Conservation (phyloP, 345 rosid species). For the Eucalyptus erythrocorys region DNA sequence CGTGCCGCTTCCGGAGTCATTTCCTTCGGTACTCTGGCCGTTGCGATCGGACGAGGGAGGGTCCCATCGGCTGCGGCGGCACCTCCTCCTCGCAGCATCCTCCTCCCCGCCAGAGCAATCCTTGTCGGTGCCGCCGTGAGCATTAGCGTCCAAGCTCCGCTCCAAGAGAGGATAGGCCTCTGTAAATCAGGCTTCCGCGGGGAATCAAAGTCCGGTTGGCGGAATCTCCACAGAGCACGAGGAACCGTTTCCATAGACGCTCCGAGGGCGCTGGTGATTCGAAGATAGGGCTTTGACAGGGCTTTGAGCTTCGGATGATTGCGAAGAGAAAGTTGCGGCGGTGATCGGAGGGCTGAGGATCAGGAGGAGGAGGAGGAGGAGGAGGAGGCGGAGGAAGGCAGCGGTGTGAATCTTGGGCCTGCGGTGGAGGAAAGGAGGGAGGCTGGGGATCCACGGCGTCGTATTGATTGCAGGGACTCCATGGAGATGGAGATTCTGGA, state of each 20-base stretch:
- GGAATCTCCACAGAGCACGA: background rate
- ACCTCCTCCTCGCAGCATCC: slow-evolving; percentile 60
- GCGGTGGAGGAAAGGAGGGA: background rate
- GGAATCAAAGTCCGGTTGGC: background rate
- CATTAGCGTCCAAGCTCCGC: slow-evolving; percentile 35
- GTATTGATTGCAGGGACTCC: slow-evolving; percentile 18
- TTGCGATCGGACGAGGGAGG: slow-evolving; percentile 40
- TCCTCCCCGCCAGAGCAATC: slow-evolving; percentile 83
- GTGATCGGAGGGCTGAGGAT: background rate
- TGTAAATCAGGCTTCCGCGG: slow-evolving; percentile 8
- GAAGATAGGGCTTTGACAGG: background rate
- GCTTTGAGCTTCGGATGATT: background rate
- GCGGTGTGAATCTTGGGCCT: background rate
- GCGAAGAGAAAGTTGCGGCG: background rate
- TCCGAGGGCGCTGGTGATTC: background rate
- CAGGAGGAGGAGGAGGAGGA: background rate
- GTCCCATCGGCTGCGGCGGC: slow-evolving; percentile 86
- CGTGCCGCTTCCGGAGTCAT: slow-evolving; percentile 36
- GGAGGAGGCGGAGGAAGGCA: background rate
- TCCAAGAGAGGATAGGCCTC: slow-evolving; percentile 43
- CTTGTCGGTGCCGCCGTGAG: slow-evolving; percentile 51
- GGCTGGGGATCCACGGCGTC: slow-evolving; percentile 7
- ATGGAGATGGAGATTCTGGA: background rate
- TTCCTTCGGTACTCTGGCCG: slow-evolving; percentile 6
- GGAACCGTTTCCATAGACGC: background rate